phyloP scores from a whole-genome alignment of 768 basidiomycete genomes.

The Podaxis rugospora region DNA sequence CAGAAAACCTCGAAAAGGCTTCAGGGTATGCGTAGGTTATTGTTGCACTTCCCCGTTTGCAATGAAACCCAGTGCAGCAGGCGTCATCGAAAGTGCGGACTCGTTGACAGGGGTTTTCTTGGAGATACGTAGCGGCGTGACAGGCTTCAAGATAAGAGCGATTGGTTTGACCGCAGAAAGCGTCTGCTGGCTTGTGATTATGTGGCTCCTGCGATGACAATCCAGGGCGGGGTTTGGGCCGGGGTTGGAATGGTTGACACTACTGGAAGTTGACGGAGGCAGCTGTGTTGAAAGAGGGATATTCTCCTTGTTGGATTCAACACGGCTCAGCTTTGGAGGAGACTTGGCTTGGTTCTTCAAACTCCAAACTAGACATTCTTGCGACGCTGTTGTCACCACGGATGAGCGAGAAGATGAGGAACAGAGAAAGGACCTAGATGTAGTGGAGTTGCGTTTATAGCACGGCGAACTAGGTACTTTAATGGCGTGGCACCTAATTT shows the following conservation, averaged over 20 bases:
- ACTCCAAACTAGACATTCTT: not conserved
- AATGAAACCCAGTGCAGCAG: no score
- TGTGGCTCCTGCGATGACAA: not conserved
- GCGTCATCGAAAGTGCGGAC: not conserved
- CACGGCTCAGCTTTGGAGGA: not conserved
- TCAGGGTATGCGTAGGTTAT: no score
- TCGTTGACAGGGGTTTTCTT: slow-evolving; percentile 3
- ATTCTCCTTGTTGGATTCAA: slow-evolving; percentile 2
- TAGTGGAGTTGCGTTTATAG: not conserved
- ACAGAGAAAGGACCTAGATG: not conserved
- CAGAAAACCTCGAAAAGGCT: no score
- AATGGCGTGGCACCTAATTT: not conserved
- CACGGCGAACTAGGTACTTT: not conserved
- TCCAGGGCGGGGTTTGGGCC: not conserved
- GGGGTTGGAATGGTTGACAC: not conserved
- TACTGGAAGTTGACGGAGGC: not conserved
- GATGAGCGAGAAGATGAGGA: not conserved
- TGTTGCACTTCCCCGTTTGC: no score
- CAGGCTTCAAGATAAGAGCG: not conserved
- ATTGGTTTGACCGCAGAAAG: not conserved
- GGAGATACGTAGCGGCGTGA: not conserved
- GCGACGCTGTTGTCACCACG: not conserved
- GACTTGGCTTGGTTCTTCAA: not conserved
- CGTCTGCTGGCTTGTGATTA: not conserved
- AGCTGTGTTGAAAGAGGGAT: not conserved